These are phyloP conservation scores for Annona squamosa DNA, from an alignment of 164 flowering plant species.

Conservation along the genomic window DNA sequence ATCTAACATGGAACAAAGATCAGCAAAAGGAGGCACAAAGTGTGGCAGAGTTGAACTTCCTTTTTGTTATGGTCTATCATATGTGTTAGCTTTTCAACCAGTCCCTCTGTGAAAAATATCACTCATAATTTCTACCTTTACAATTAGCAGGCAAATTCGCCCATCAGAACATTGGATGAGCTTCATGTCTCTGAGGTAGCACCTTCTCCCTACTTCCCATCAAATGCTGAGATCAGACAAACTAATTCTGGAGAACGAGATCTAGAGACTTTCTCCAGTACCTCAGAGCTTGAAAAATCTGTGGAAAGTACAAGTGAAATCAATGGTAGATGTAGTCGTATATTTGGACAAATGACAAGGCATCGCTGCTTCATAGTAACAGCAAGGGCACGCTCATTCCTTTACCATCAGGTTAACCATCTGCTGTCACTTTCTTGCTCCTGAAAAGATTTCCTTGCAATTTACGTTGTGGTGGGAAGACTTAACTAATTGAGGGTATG, in stretches of 20 bases:
- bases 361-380: constrained; percentile 74
- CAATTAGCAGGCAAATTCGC: constrained; percentile 73
- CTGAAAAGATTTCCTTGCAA: not conserved
- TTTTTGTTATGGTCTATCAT: not conserved
- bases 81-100: not conserved
- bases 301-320: constrained; percentile 5
- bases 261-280: constrained; percentile 8
- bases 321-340: constrained; percentile 17
- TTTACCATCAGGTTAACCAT: constrained; percentile 82
- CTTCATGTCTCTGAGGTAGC: constrained; percentile 59
- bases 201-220: constrained; percentile 58
- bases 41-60: not conserved
- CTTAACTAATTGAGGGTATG: not conserved
- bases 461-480: not conserved
- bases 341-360: constrained; percentile 61
- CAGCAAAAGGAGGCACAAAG: too few species aligned
- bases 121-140: not conserved
- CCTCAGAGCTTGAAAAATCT: constrained; percentile 16
- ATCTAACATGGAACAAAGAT: too few species aligned
- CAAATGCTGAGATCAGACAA: constrained; percentile 37
- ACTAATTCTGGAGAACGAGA: constrained; percentile 12
- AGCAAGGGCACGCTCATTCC: constrained; percentile 83
- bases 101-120: not conserved
- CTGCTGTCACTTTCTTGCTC: not conserved
- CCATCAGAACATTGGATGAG: constrained; percentile 83